Conservation (phyloP, 1,284 basidiomycete genomes). For the Pseudozyma flocculosa region DNA sequence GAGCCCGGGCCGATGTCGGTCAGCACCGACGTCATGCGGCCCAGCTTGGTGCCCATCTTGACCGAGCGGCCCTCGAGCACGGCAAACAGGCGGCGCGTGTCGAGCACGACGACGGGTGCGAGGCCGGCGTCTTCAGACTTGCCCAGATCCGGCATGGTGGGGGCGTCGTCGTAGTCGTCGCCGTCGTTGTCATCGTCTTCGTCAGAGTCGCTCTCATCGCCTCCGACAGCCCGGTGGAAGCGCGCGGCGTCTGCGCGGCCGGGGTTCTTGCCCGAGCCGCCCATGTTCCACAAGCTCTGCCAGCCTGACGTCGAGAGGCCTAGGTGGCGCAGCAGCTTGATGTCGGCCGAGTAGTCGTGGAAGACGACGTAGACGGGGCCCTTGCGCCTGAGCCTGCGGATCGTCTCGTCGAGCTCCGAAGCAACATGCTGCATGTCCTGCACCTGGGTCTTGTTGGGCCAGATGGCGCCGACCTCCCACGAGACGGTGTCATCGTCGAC, state of each 20-base stretch:
- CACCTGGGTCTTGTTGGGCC: background rate
- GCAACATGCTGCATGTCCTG: background rate
- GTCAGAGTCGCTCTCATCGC: no score
- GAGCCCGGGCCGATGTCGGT: background rate
- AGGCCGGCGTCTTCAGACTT: no score
- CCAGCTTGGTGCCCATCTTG: background rate
- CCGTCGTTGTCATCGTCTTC: no score
- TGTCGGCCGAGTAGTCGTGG: constrained; percentile 1
- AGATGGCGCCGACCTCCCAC: background rate
- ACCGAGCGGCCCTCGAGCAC: background rate
- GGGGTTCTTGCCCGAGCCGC: background rate
- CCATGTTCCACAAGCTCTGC: background rate
- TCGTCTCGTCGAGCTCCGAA: background rate
- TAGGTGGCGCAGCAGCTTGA: background rate
- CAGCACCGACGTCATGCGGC: background rate
- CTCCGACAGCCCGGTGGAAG: background rate
- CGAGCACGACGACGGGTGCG: background rate
- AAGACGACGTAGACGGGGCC: constrained; percentile 1
- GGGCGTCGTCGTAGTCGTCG: background rate
- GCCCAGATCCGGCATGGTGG: no score
- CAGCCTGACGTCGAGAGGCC: background rate
- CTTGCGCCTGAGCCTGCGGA: background rate
- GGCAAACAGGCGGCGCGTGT: background rate
- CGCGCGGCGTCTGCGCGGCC: background rate
- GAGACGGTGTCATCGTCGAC: background rate